A percentile compares a stretch with the other conserved stretches of the same genome.
These are phyloP conservation scores for Geotrichum armillariae DNA, from an alignment of 1,139 yeast species.

Conservation along the genomic window DNA sequence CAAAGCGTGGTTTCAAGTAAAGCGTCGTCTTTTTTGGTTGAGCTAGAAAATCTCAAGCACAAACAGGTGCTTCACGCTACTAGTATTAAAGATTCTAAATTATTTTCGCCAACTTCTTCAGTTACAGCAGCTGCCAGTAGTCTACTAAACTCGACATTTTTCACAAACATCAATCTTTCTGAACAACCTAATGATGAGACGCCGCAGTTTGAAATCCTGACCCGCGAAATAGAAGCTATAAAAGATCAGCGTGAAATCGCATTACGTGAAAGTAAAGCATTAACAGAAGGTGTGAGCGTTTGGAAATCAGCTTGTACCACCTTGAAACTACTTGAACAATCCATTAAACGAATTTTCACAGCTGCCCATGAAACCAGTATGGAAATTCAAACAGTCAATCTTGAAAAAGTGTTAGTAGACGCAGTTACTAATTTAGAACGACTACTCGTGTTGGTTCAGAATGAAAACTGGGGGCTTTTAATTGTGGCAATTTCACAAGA, in stretches of 20 bases:
- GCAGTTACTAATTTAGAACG: conserved; percentile 5
- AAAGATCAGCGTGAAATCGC: conserved; percentile 24
- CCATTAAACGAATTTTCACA: conserved; percentile 17
- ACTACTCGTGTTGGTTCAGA: conserved; percentile 3
- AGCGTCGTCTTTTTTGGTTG: conserved; percentile 8
- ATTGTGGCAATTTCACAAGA: conserved; percentile 19
- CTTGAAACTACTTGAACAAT: conserved; percentile 26
- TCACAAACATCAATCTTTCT: neutral
- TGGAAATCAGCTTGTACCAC: conserved; percentile 32
- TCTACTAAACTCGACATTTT: neutral
- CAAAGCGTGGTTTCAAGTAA: conserved; percentile 10
- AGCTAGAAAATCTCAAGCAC: conserved; percentile 7
- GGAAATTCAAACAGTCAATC: conserved; percentile 15
- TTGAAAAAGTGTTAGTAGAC: conserved; percentile 3
- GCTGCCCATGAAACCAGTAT: conserved; percentile 5
- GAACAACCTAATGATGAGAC: conserved; percentile 9
- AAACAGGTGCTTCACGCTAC: neutral
- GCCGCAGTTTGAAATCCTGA: conserved; percentile 22
- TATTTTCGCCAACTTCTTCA: neutral
- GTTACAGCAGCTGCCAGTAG: neutral
- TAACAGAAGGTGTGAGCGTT: conserved; percentile 30
- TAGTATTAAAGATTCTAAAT: neutral
- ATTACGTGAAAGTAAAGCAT: conserved; percentile 27
- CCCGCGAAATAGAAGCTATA: conserved; percentile 28
- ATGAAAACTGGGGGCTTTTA: conserved; percentile 16